Evolutionary conservation across 129 eudicot genomes (phyloP).

Genomic region (Arctium minus): DNA sequence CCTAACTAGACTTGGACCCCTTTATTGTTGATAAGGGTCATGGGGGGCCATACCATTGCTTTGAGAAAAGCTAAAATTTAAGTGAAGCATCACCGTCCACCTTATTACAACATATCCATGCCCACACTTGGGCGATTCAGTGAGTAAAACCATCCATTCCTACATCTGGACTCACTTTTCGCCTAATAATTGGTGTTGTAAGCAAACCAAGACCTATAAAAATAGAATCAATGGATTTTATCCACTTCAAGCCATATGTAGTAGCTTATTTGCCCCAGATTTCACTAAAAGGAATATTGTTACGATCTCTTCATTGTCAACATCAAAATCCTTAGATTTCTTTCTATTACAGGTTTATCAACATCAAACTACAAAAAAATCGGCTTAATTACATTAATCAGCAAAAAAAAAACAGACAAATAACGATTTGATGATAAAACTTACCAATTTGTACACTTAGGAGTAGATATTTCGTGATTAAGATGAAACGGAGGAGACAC

Average conservation of each 20-base stretch:
- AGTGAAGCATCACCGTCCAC: slow-evolving; percentile 16
- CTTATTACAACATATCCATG: slow-evolving; percentile 12
- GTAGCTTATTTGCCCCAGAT: neutral
- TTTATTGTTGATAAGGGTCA: neutral
- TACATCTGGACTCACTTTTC: slow-evolving; percentile 5
- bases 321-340: slow-evolving; percentile 9
- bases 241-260: neutral
- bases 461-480: slow-evolving; percentile 1
- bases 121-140: slow-evolving; percentile 11
- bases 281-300: neutral
- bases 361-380: neutral
- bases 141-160: slow-evolving; percentile 10
- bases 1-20: slow-evolving; percentile 14
- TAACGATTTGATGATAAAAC: neutral
- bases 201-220: slow-evolving; percentile 7
- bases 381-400: neutral
- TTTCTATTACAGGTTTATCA: neutral
- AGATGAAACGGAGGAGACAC: neutral
- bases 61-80: slow-evolving; percentile 19
- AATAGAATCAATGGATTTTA: neutral
- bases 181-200: neutral
- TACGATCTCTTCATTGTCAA: neutral
- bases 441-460: neutral
- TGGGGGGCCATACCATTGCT: slow-evolving; percentile 4
- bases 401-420: neutral